A percentile compares a stretch with the other conserved stretches of the same genome.
These are phyloP conservation scores for Plicaturopsis crispa DNA, from an alignment of 768 basidiomycete species.

Conservation along the genomic window DNA sequence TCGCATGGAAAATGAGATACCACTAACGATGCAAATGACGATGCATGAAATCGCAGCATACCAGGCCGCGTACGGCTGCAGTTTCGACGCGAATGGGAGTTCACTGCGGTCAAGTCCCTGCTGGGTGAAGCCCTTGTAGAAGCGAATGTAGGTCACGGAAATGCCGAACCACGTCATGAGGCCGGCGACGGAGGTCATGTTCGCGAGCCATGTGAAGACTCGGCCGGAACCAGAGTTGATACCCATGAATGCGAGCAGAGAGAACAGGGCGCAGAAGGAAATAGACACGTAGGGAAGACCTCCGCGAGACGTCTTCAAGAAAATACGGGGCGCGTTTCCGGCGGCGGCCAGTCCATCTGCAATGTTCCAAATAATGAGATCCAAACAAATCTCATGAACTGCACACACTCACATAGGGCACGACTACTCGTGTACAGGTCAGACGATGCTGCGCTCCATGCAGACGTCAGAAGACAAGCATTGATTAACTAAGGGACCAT, in stretches of 20 bases:
- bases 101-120: constrained; percentile 70
- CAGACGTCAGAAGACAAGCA: constrained; percentile 77
- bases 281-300: constrained; percentile 79
- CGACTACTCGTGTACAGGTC: constrained; percentile 88
- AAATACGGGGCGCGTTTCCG: constrained; percentile 79
- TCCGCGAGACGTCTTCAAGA: constrained; percentile 54
- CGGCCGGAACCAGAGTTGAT: constrained; percentile 53
- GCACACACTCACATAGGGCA: constrained; percentile 57
- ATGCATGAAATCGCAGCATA: constrained; percentile 35
- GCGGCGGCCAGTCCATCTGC: constrained; percentile 72
- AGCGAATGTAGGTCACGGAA: constrained; percentile 69
- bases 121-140: constrained; percentile 72
- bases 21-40: constrained; percentile 56
- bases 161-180: constrained; percentile 82
- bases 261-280: constrained; percentile 58
- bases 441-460: constrained; percentile 88
- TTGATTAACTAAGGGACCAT: constrained; percentile 61
- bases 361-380: constrained; percentile 2
- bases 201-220: constrained; percentile 78
- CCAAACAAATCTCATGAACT: too few relatives aligned
- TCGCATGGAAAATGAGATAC: neutral
- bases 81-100: constrained; percentile 59
- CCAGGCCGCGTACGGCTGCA: constrained; percentile 76
- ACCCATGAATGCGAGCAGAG: constrained; percentile 77
- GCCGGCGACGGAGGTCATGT: constrained; percentile 57